Evolutionary conservation across 805 yeast species (phyloP), one percentile per base, ranked within the genome.

Genomic region (Isabelozyma rhagii): DNA sequence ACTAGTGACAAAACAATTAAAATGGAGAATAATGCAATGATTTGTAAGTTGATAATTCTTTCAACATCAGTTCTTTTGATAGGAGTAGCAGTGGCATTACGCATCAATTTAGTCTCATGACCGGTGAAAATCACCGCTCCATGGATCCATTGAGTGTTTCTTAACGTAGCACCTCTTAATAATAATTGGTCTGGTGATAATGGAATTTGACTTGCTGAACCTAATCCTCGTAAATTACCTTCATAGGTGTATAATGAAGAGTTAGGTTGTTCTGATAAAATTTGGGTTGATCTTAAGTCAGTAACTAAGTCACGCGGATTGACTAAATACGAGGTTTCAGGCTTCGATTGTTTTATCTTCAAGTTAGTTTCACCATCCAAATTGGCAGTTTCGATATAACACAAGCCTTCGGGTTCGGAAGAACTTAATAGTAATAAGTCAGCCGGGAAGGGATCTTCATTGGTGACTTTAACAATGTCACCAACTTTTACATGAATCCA

Each of bases 31-130:
- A 94, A 73, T 1, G 93, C 96, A 51, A 94, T 71, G 60, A 94
- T 93, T 67, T 94, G 99, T 58, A 89, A 69, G 64, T 94, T 96
- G 59, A 94, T 93, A 69, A 92, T 87, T 66, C 96, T 82, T 73
- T 94, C 99, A 11, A 96, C 97, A 25, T 96, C 96, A 0, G 99
- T 94, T 60, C 96, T 81, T 66, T 94, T 94, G 61, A 94, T 96
- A 9, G 99, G 99, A 2, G 99, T 85, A 1, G 99, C 97, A 2
- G 98, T 92, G 15, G 99, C 99, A 71, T 94, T 94, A 64, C 99
- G 83, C 98, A 94, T 93, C 56, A 94, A 77, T 62, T 94, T 94
- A 0, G 99, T 94, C 70, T 94, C 99, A 66, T 96, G 99, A 17
- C 99, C 99, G 0, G 99, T 94, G 66, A 93, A 94, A 1, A 94